A percentile compares a stretch with the other conserved stretches of the same genome.
Conservation (phyloP, 495 filamentous ascomycete species). For the Penicillium psychrofluorescens region DNA sequence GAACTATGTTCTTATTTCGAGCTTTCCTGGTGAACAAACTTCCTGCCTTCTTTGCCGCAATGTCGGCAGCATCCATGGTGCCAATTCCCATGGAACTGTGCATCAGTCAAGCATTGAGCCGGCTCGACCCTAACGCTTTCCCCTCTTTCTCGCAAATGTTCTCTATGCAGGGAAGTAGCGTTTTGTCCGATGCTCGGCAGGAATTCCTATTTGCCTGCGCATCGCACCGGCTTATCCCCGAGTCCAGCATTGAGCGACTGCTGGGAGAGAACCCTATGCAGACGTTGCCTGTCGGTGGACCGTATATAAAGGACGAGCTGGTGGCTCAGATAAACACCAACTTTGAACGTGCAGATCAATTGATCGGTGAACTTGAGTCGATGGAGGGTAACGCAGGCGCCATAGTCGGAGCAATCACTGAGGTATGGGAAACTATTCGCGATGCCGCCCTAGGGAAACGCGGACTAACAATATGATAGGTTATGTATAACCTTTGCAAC, state of each 20-base stretch:
- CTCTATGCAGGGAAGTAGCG: slow-evolving; percentile 64
- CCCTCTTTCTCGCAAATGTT: slow-evolving; percentile 76
- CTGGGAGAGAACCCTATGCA: slow-evolving; percentile 83
- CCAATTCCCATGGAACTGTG: slow-evolving; percentile 67
- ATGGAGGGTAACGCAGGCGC: slow-evolving; percentile 94
- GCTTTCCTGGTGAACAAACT: slow-evolving; percentile 94
- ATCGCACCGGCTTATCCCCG: slow-evolving; percentile 73
- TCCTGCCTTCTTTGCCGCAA: slow-evolving; percentile 64
- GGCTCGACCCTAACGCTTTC: slow-evolving; percentile 71
- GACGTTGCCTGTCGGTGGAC: slow-evolving; percentile 64
- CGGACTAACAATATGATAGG: slow-evolving; percentile 35
- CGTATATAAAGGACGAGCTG: slow-evolving; percentile 69
- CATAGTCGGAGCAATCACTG: slow-evolving; percentile 72
- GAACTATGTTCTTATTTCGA: slow-evolving; percentile 69
- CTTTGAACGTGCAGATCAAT: slow-evolving; percentile 60
- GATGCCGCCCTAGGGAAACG: no score
- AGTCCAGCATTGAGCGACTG: slow-evolving; percentile 69
- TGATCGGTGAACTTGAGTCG: slow-evolving; percentile 76
- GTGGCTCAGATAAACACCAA: slow-evolving; percentile 67
- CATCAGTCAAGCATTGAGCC: slow-evolving; percentile 69
- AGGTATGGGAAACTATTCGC: slow-evolving; percentile 41
- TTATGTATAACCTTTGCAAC: slow-evolving; percentile 68
- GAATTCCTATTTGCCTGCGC: slow-evolving; percentile 92
- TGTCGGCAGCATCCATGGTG: slow-evolving; percentile 53
- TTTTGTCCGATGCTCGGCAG: slow-evolving; percentile 76